Base-by-base conservation (phyloP, 371 early-diverging fungal genomes). In the Funneliformis caledonium region DNA sequence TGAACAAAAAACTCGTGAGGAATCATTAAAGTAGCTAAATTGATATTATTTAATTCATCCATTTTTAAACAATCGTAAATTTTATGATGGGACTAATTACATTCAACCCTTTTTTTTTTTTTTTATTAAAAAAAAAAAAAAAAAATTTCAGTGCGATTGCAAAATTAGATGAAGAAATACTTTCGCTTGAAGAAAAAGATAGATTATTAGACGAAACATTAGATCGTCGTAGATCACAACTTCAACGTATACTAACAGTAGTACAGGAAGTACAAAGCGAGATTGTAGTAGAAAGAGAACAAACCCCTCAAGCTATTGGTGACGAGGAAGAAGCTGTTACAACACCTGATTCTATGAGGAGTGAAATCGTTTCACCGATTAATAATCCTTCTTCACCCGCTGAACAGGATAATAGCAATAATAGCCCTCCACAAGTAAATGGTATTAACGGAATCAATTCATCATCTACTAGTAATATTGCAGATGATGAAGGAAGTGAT, bases 1-100 rank as follows among this genome's bases (percentile, higher is more conserved):
- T 82, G 85, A 85, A 76, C 81, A 85, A 19, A 82, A 88, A 26
- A 83, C 88, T 7, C 81, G 92, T 33, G 85, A 87, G 19, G 83
- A 84, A 33, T 89, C 88, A 61, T 76, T 80, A 64, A 83, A 87
- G 91, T 91, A 84, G 82, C 86, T 83, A 10, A 14, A 5, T 22
- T 9, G 12, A 48, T 48, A 52, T 26, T 43, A 56, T 26, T 2
- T 4, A 19, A 56, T 61, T 42, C 33, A 7, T 74, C 14, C 16
- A 26, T 26, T 26, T 26, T 37, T 9, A 4, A 31, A 16, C 14
- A 31, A 11, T 59, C 19, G 33, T 42, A 16, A 12, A 10, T 42
- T 42, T 59, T 31, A 37, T 75, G 16, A 56, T 33, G 12, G 11
- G 11, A 52, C 9, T 43, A 14, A 68, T 68, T 22, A 70, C 26